A percentile compares a stretch with the other conserved stretches of the same genome.
Conservation (phyloP, 2,329 filamentous ascomycete species). For the Mollisiaceae sp. region DNA sequence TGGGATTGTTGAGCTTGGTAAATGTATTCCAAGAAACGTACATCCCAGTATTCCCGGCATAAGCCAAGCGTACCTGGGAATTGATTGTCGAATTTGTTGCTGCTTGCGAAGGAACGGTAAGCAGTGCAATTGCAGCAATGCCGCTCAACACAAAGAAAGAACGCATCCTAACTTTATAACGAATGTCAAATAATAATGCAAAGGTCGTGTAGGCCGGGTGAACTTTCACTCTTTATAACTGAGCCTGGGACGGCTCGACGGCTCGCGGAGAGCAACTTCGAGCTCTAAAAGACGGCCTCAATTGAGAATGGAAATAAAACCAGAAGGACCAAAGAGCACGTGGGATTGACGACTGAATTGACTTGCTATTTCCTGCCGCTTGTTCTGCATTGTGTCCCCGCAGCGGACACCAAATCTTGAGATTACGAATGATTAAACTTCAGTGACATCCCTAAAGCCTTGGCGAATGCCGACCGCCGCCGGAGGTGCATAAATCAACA, state of each 20-base stretch:
- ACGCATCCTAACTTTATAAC: background rate
- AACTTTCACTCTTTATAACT: background rate
- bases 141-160: background rate
- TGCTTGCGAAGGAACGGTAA: background rate
- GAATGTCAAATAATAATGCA: background rate
- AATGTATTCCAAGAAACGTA: conserved; percentile 58
- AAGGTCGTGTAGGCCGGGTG: background rate
- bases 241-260: background rate
- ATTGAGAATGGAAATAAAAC: background rate
- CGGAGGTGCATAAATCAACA: background rate
- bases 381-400: background rate
- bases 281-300: background rate
- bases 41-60: conserved; percentile 10
- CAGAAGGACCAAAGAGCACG: background rate
- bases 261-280: background rate
- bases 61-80: conserved; percentile 16
- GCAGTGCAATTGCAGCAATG: background rate
- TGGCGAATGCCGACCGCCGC: background rate
- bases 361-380: background rate
- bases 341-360: background rate
- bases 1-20: conserved; percentile 48
- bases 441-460: background rate
- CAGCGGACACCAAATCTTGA: background rate
- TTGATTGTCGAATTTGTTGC: background rate
- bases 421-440: background rate